These are phyloP conservation scores for Moringa oleifera DNA, from an alignment of 345 rosid species.

Conservation along the genomic window DNA sequence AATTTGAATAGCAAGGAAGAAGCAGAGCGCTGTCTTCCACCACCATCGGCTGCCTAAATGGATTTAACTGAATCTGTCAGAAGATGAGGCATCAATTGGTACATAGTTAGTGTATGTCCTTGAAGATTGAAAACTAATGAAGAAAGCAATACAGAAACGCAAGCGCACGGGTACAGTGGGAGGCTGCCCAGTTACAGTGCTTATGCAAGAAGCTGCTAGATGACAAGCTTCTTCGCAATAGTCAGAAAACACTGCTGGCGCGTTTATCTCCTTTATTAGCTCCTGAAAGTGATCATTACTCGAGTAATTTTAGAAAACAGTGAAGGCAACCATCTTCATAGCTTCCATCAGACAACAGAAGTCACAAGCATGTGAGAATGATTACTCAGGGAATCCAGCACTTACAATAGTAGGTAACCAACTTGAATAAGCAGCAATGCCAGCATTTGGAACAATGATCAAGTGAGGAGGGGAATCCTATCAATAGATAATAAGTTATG, in stretches of 20 bases:
- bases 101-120: not conserved
- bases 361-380: not conserved
- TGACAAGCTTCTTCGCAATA: slow-evolving; percentile 98
- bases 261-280: slow-evolving; percentile 59
- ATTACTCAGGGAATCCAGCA: not conserved
- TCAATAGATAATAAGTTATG: slow-evolving; percentile 13
- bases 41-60: slow-evolving; percentile 91
- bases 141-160: slow-evolving; percentile 11
- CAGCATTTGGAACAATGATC: slow-evolving; percentile 82
- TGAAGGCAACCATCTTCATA: not conserved
- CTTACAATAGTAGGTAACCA: slow-evolving; percentile 83
- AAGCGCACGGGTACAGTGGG: slow-evolving; percentile 45
- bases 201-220: slow-evolving; percentile 66
- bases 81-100: not conserved
- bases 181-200: slow-evolving; percentile 42
- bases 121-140: not conserved
- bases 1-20: slow-evolving; percentile 91
- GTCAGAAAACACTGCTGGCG: slow-evolving; percentile 77
- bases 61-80: slow-evolving; percentile 71
- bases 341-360: not conserved
- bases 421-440: slow-evolving; percentile 76
- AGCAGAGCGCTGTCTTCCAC: slow-evolving; percentile 64
- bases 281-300: slow-evolving; percentile 37
- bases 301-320: not conserved
- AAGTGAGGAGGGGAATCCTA: slow-evolving; percentile 69